Conservation (phyloP, 345 rosid species). For the Anastatica hierochuntica region DNA sequence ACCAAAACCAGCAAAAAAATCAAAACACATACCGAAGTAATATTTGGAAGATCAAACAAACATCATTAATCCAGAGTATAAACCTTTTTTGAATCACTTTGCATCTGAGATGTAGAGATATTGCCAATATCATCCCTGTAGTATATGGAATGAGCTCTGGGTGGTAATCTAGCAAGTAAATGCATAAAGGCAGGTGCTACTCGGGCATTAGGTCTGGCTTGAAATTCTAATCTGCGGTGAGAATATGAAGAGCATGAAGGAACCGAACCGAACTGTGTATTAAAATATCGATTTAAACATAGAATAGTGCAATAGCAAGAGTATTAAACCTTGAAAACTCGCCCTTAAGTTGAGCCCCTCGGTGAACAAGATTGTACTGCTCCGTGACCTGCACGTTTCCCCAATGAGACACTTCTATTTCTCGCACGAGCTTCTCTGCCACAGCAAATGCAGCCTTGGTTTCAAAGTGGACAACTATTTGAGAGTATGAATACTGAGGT, state of each 20-base stretch:
- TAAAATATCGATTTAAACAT: neutral
- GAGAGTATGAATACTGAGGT: conserved; percentile 52
- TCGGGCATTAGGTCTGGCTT: conserved; percentile 51
- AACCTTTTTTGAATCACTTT: conserved; percentile 83
- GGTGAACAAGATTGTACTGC: conserved; percentile 64
- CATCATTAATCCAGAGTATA: neutral
- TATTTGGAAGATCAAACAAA: neutral
- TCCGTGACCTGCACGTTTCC: conserved; percentile 88
- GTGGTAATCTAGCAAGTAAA: conserved; percentile 79
- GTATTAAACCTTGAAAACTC: conserved; percentile 73
- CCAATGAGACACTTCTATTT: conserved; percentile 96
- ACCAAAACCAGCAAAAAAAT: conserved; percentile 16
- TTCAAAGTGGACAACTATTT: conserved; percentile 76
- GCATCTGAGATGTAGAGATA: conserved; percentile 85
- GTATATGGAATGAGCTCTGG: conserved; percentile 85
- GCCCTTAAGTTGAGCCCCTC: conserved; percentile 81
- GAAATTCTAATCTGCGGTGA: conserved; percentile 46
- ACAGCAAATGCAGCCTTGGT: conserved; percentile 75
- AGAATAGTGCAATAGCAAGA: neutral
- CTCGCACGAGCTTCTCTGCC: conserved; percentile 67
- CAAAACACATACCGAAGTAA: conserved; percentile 15
- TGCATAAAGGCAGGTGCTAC: conserved; percentile 71
- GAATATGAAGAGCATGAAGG: neutral
- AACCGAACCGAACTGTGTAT: neutral
- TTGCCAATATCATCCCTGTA: conserved; percentile 96